Evolutionary conservation across 2,329 filamentous ascomycete genomes (phyloP).

Genomic region (Botrytis cinerea): DNA sequence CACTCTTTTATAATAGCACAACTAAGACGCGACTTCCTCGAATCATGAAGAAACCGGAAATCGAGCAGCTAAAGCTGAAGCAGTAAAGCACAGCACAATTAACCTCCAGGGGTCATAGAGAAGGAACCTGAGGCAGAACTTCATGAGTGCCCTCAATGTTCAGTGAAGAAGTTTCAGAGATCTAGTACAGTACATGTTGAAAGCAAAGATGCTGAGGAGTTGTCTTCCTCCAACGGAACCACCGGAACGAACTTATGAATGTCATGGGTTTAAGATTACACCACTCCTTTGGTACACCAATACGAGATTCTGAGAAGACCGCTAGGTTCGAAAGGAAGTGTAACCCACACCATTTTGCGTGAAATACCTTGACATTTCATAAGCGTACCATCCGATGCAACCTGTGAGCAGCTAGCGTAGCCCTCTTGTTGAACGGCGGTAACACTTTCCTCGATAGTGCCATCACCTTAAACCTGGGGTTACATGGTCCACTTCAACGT

Average conservation of each 20-base stretch:
- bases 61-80: background rate
- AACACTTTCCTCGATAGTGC: background rate
- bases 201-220: background rate
- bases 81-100: background rate
- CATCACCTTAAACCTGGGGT: background rate
- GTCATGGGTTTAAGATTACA: background rate
- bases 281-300: background rate
- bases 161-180: background rate
- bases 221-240: background rate
- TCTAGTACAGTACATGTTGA: background rate
- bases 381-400: background rate
- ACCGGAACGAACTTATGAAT: background rate
- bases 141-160: background rate
- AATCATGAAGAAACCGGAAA: background rate
- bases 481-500: background rate
- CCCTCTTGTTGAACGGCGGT: background rate
- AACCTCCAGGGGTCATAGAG: background rate
- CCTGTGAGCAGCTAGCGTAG: background rate
- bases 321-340: background rate
- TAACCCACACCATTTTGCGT: background rate
- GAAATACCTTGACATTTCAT: background rate
- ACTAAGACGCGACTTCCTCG: background rate
- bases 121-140: background rate
- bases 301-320: background rate
- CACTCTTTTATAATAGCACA: background rate